These are phyloP conservation scores for Beauveria sp. DNA, from an alignment of 2,329 filamentous ascomycete species.

Conservation along the genomic window DNA sequence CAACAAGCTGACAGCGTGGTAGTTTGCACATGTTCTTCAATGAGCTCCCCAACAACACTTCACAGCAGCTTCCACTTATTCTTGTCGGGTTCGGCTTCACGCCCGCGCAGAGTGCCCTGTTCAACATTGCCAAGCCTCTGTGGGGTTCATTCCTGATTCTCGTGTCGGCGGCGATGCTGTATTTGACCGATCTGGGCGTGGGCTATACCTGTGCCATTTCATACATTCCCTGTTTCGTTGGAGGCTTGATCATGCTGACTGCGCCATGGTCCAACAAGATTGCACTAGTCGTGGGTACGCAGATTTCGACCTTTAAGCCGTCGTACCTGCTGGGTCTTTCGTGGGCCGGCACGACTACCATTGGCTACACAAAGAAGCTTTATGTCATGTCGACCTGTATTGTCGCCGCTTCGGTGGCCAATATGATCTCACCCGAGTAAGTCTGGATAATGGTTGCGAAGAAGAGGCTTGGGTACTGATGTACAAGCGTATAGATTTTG, in stretches of 20 bases:
- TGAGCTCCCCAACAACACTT: conserved; percentile 21
- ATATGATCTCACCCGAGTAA: conserved; percentile 24
- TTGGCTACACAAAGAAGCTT: conserved; percentile 19
- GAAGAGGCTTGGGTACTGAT: not conserved
- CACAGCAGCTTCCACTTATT: conserved; percentile 19
- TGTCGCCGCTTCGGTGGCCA: conserved; percentile 18
- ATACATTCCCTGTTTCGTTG: conserved; percentile 19
- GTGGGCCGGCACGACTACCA: conserved; percentile 20
- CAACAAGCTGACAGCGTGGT: not conserved
- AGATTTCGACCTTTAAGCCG: conserved; percentile 23
- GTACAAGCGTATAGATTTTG: conserved; percentile 14
- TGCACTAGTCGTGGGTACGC: conserved; percentile 21
- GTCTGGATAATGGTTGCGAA: not conserved
- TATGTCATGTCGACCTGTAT: conserved; percentile 18
- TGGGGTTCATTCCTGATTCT: conserved; percentile 17
- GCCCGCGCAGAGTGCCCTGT: conserved; percentile 18
- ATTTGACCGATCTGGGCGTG: conserved; percentile 15
- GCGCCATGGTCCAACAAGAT: conserved; percentile 22
- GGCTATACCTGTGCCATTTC: conserved; percentile 21
- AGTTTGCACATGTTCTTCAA: conserved; percentile 22
- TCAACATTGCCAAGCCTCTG: conserved; percentile 20
- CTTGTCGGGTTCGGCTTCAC: conserved; percentile 20
- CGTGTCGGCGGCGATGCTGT: conserved; percentile 18
- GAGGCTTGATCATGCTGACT: conserved; percentile 18
- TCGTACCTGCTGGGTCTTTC: conserved; percentile 22